phyloP scores from a whole-genome alignment of 2,329 filamentous ascomycete species.

The Coniochaeta sp. region DNA sequence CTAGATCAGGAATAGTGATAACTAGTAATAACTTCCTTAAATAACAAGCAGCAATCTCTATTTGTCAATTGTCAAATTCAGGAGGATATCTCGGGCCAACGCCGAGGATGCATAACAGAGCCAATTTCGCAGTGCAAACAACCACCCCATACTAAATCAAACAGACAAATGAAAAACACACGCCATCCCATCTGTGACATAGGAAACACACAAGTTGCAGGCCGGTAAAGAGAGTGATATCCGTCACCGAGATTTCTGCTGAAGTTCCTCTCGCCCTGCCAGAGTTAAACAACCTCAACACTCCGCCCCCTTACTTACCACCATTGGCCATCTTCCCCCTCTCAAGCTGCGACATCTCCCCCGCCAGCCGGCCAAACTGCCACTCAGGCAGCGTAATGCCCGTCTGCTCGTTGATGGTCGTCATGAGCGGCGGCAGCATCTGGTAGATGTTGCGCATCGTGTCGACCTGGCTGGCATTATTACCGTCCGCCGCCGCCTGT shows the following conservation, averaged over 20 bases:
- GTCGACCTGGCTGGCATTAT: conserved; percentile 36
- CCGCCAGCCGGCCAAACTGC: conserved; percentile 50
- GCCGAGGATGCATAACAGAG: neutral
- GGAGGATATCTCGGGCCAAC: neutral
- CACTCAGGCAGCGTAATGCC: conserved; percentile 74
- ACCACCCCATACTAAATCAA: neutral
- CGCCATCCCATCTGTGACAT: neutral
- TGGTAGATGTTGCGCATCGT: conserved; percentile 78
- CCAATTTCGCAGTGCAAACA: neutral
- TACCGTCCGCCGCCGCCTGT: conserved; percentile 22
- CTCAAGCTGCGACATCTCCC: conserved; percentile 22
- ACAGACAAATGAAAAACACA: neutral
- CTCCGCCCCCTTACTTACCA: neutral
- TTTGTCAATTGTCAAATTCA: neutral
- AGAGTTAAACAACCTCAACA: neutral
- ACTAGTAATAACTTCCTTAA: neutral
- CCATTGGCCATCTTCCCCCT: conserved; percentile 32
- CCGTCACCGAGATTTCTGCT: neutral
- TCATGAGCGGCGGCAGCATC: conserved; percentile 73
- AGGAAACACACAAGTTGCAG: neutral
- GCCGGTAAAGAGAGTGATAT: neutral
- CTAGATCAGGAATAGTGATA: too few species aligned
- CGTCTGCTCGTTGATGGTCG: conserved; percentile 83
- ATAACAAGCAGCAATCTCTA: neutral
- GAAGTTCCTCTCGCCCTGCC: neutral